Percentiles rank a stretch among this genome's conserved stretches.
phyloP scores from a whole-genome alignment of 768 basidiomycete genomes.

The Suillus variegatus region DNA sequence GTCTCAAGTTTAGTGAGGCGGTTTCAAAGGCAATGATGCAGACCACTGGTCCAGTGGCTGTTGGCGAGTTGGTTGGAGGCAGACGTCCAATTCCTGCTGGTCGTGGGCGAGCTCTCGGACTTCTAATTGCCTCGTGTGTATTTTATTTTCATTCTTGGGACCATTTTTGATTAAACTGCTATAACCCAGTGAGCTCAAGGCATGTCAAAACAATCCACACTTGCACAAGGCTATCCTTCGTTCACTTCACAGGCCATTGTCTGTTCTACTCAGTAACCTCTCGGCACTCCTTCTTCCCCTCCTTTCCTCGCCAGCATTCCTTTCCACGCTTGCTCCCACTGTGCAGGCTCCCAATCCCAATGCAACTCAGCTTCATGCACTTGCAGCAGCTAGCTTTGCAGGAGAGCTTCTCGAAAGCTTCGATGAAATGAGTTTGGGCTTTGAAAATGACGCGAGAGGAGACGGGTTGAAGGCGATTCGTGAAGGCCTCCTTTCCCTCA shows the following conservation, averaged over 20 bases:
- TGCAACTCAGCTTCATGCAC: constrained; percentile 68
- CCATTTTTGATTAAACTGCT: constrained; percentile 15
- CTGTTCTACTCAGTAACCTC: constrained; percentile 70
- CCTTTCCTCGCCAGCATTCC: constrained; percentile 64
- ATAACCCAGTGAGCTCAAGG: constrained; percentile 62
- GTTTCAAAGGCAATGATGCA: constrained; percentile 75
- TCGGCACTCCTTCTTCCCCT: constrained; percentile 68
- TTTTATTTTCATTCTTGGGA: constrained; percentile 7
- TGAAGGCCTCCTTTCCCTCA: constrained; percentile 68
- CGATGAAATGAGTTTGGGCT: constrained; percentile 63
- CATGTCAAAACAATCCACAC: constrained; percentile 62
- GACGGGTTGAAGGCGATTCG: constrained; percentile 71
- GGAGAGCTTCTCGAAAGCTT: constrained; percentile 74
- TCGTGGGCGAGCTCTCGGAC: constrained; percentile 66
- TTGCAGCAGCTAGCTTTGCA: constrained; percentile 68
- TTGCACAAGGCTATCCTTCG: constrained; percentile 71
- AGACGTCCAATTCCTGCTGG: constrained; percentile 75
- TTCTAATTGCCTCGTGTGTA: constrained; percentile 71
- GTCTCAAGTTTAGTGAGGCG: constrained; percentile 78
- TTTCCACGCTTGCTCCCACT: constrained; percentile 49
- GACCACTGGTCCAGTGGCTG: constrained; percentile 53
- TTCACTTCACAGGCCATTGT: constrained; percentile 73
- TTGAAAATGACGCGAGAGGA: constrained; percentile 59
- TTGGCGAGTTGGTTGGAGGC: constrained; percentile 59
- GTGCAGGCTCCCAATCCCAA: constrained; percentile 55